A percentile compares a stretch with the other conserved stretches of the same genome.
Evolutionary conservation across 768 basidiomycete species (phyloP).

Genomic region (Russula ochroleuca): DNA sequence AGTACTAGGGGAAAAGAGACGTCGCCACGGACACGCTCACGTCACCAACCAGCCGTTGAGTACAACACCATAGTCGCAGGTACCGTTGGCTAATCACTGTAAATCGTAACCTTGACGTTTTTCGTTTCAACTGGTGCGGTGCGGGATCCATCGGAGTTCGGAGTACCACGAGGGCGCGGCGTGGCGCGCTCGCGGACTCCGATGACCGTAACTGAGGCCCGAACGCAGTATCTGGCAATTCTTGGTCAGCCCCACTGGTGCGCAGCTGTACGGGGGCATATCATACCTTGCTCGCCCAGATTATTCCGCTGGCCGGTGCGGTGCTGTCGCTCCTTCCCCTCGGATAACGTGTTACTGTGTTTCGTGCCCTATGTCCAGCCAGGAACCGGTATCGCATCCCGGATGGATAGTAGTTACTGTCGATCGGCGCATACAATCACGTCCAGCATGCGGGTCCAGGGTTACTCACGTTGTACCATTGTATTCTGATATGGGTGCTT

Average conservation of each 20-base stretch:
- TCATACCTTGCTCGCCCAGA: background rate
- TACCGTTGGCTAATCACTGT: too few relatives aligned
- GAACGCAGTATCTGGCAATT: background rate
- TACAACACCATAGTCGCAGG: too few relatives aligned
- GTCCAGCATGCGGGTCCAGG: background rate
- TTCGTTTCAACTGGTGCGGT: background rate
- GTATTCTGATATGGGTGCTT: background rate
- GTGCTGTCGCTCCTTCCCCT: background rate
- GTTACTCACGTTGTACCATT: background rate
- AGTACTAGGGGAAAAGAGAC: background rate
- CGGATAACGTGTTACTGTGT: background rate
- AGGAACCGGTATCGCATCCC: background rate
- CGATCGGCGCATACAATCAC: background rate
- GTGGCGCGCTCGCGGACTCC: background rate
- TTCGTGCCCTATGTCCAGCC: background rate
- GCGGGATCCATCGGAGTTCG: background rate
- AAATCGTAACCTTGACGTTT: background rate
- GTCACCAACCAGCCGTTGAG: background rate
- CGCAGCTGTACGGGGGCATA: too few relatives aligned
- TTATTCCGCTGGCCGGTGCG: background rate
- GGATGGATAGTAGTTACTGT: too few relatives aligned
- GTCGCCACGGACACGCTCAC: background rate
- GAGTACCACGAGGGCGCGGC: background rate
- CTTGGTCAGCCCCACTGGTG: background rate
- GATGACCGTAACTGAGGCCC: background rate